Percentiles rank a stretch among this genome's conserved stretches.
phyloP scores from a whole-genome alignment of 805 yeast genomes.

The Limtongozyma cylindracea region DNA sequence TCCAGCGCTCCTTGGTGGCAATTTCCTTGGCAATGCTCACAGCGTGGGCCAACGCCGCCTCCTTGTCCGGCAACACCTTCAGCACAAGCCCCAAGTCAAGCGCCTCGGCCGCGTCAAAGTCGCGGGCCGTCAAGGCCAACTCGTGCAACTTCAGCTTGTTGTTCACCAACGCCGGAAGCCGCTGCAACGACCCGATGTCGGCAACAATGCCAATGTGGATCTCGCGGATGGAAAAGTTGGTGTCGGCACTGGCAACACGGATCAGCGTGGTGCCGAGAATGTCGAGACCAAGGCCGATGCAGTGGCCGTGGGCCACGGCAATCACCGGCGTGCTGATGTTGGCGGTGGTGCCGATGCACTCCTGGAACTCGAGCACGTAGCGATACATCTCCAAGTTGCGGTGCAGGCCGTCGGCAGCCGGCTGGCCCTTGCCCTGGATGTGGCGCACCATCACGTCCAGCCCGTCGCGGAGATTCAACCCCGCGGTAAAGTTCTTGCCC shows the following conservation, averaged over 20 bases:
- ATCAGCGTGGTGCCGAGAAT: constrained; percentile 32
- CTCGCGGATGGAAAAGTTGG: constrained; percentile 35
- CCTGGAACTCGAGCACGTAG: constrained; percentile 31
- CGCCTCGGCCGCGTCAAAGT: constrained; percentile 30
- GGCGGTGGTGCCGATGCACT: constrained; percentile 20
- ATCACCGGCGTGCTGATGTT: constrained; percentile 34
- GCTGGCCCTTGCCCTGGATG: not conserved
- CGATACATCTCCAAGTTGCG: constrained; percentile 8
- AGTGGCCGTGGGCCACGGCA: constrained; percentile 35
- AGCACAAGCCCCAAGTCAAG: constrained; percentile 26
- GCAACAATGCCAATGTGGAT: constrained; percentile 54
- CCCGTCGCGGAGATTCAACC: constrained; percentile 26
- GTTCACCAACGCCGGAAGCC: constrained; percentile 26
- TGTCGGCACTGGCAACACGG: constrained; percentile 26
- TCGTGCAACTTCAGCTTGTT: constrained; percentile 34
- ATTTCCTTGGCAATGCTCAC: constrained; percentile 20
- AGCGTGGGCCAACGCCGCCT: constrained; percentile 23
- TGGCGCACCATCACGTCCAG: not conserved
- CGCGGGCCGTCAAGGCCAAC: constrained; percentile 33
- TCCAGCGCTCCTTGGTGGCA: constrained; percentile 23
- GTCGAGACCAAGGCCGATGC: constrained; percentile 46
- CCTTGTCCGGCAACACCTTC: constrained; percentile 15
- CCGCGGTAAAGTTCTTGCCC: constrained; percentile 35
- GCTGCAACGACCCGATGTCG: constrained; percentile 55
- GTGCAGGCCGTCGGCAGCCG: constrained; percentile 3